These are phyloP conservation scores for Kentomonas sorsogonicus DNA, from an alignment of 208 protist species.

Conservation along the genomic window DNA sequence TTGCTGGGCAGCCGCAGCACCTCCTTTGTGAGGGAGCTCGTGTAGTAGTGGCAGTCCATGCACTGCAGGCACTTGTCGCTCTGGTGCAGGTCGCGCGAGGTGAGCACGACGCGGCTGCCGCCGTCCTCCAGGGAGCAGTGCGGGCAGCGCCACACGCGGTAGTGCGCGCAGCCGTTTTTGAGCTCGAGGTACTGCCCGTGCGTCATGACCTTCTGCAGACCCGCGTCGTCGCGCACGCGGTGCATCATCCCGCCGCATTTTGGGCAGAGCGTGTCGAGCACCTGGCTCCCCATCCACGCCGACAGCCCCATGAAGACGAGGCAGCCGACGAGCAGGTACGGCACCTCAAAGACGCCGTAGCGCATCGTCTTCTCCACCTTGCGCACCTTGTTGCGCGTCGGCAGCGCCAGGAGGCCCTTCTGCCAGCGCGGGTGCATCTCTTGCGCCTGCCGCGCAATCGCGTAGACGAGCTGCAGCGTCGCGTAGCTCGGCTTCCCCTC, in stretches of 20 bases:
- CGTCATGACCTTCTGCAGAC: constrained; percentile 51
- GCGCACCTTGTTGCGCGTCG: constrained; percentile 63
- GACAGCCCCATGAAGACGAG: constrained; percentile 58
- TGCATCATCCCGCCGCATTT: constrained; percentile 64
- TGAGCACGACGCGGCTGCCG: constrained; percentile 52
- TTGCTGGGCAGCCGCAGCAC: constrained; percentile 75
- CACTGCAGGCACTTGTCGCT: constrained; percentile 76
- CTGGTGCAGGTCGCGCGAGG: constrained; percentile 78
- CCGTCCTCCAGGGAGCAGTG: constrained; percentile 43
- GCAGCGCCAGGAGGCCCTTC: constrained; percentile 45
- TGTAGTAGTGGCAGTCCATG: constrained; percentile 86
- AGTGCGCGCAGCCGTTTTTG: constrained; percentile 72
- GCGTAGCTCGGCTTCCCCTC: constrained; percentile 76
- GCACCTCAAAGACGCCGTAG: constrained; percentile 54
- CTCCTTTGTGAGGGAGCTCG: constrained; percentile 62
- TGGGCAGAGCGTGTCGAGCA: constrained; percentile 76
- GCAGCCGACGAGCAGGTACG: constrained; percentile 51
- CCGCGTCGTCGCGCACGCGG: constrained; percentile 66
- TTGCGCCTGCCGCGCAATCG: constrained; percentile 75
- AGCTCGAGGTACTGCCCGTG: constrained; percentile 73
- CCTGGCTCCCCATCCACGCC: constrained; percentile 52
- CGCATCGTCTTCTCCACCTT: constrained; percentile 49
- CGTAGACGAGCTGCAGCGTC: constrained; percentile 81
- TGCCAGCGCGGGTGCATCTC: constrained; percentile 73
- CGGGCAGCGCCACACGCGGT: constrained; percentile 77